Percentiles rank a stretch among this genome's conserved stretches.
These are phyloP conservation scores for Aphanomyces cochlioides DNA, from an alignment of 352 stramenopile species.

Conservation along the genomic window DNA sequence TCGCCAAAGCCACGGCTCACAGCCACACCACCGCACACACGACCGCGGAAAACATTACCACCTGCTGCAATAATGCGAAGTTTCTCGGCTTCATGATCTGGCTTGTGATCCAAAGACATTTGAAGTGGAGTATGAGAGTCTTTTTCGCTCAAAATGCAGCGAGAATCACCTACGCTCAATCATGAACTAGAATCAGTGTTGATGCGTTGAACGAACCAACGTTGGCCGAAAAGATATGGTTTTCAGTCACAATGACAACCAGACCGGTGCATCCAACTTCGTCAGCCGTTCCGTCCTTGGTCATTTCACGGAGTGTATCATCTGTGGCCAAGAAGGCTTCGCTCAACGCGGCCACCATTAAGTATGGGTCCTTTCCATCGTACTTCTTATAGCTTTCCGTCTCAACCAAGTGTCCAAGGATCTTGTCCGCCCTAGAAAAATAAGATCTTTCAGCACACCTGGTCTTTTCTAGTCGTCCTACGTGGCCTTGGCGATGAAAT, in stretches of 20 bases:
- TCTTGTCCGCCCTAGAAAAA: conserved; percentile 33
- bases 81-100: conserved; percentile 80
- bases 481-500: conserved; percentile 51
- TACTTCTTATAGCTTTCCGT: conserved; percentile 32
- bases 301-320: conserved; percentile 64
- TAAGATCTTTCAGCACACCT: neutral
- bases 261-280: conserved; percentile 81
- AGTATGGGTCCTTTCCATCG: conserved; percentile 37
- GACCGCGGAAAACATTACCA: conserved; percentile 77
- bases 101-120: conserved; percentile 84
- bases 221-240: conserved; percentile 76
- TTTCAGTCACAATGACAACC: conserved; percentile 74
- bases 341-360: conserved; percentile 68
- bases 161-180: conserved; percentile 55
- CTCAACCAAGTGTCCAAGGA: conserved; percentile 37
- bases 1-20: conserved; percentile 84
- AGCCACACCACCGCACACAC: conserved; percentile 78
- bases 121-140: conserved; percentile 68
- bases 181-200: neutral
- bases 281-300: conserved; percentile 55
- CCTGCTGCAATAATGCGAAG: conserved; percentile 79
- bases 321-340: conserved; percentile 72
- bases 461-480: neutral
- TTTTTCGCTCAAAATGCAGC: conserved; percentile 76
- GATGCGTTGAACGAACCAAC: conserved; percentile 35